Conservation (phyloP, 169 alveolate species). For the Cryptosporidium meleagridis region DNA sequence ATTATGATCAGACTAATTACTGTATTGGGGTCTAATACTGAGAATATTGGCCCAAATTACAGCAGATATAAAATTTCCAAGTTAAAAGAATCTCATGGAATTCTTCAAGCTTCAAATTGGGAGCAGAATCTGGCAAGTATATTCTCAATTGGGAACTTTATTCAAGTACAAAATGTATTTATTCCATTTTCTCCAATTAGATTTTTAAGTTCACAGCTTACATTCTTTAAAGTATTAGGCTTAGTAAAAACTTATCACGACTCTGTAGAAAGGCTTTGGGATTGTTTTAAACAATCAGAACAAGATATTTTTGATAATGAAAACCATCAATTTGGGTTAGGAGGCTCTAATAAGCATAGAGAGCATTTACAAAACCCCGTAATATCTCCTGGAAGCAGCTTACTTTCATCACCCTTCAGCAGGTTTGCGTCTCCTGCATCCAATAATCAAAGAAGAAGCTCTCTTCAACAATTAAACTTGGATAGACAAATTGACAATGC, state of each 20-base stretch:
- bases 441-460: conserved; percentile 38
- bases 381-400: conserved; percentile 7
- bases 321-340: not conserved
- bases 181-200: conserved; percentile 36
- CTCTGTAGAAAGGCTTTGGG: conserved; percentile 9
- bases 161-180: conserved; percentile 1
- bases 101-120: conserved; percentile 25
- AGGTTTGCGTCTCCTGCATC: conserved; percentile 1
- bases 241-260: not conserved
- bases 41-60: conserved; percentile 33
- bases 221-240: conserved; percentile 24
- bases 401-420: conserved; percentile 8
- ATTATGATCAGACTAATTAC: conserved; percentile 44
- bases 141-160: conserved; percentile 11
- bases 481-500: conserved; percentile 6
- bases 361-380: conserved; percentile 8
- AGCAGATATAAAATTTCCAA: conserved; percentile 6
- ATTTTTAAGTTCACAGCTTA: conserved; percentile 27
- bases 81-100: not conserved
- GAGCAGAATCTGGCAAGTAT: conserved; percentile 10
- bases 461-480: conserved; percentile 8
- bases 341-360: not conserved
- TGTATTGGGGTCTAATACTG: conserved; percentile 22
- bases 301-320: not conserved
- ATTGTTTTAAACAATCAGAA: not conserved